phyloP scores from a whole-genome alignment of 257 asterid genomes.

The Lycium barbarum region DNA sequence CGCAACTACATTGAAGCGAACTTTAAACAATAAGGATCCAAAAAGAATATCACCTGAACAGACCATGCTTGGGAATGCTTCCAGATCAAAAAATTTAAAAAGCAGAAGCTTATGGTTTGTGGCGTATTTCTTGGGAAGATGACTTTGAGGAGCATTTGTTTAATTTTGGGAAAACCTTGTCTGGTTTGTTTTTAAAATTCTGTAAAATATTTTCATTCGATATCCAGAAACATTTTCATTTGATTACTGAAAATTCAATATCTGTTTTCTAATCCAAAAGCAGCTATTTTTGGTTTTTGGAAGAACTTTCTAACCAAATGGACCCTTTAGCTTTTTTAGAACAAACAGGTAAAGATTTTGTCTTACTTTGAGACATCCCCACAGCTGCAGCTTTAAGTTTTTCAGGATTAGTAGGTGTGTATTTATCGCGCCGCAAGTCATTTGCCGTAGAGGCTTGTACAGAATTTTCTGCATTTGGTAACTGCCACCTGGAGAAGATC shows the following conservation, averaged over 20 bases:
- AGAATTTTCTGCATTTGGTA: constrained; percentile 67
- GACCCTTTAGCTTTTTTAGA: background rate
- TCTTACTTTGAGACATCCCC: constrained; percentile 75
- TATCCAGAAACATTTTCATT: background rate
- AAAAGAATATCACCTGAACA: background rate
- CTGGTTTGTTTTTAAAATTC: background rate
- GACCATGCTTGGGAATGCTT: too few species aligned
- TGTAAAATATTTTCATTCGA: background rate
- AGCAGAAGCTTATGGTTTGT: background rate
- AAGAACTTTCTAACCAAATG: background rate
- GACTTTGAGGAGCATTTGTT: background rate
- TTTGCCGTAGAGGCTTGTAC: constrained; percentile 84
- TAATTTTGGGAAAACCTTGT: background rate
- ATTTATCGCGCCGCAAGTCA: constrained; percentile 69
- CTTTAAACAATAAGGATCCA: constrained; percentile 15
- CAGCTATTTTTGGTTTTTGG: background rate
- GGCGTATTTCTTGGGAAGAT: background rate
- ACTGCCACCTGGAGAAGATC: constrained; percentile 71
- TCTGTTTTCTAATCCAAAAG: background rate
- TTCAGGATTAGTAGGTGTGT: constrained; percentile 63
- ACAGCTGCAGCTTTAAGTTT: constrained; percentile 83
- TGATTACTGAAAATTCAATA: background rate
- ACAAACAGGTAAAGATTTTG: constrained; percentile 21
- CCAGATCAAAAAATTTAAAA: too few species aligned
- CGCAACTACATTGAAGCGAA: constrained; percentile 61